These are phyloP conservation scores for Obba rivulosa DNA, from an alignment of 768 basidiomycete species.

Conservation along the genomic window DNA sequence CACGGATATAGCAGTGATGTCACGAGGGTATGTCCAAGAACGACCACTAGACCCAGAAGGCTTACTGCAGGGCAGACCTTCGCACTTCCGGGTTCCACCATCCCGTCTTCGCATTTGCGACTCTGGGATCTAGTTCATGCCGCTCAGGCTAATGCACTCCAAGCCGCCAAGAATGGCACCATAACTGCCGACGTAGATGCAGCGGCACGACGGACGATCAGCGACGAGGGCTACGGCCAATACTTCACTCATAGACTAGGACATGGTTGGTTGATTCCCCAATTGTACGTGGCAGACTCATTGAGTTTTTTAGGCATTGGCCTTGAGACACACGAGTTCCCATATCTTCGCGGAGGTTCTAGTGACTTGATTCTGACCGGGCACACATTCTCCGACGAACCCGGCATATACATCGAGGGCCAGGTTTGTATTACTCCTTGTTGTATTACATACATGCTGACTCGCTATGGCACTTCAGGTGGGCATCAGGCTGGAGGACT, in stretches of 20 bases:
- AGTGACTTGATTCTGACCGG: slow-evolving; percentile 51
- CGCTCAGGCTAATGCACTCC: slow-evolving; percentile 57
- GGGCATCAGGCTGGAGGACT: slow-evolving; percentile 81
- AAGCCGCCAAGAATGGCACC: slow-evolving; percentile 40
- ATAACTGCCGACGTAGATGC: slow-evolving; percentile 53
- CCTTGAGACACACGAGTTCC: slow-evolving; percentile 76
- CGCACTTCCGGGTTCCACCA: slow-evolving; percentile 50
- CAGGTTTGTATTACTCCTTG: slow-evolving; percentile 34
- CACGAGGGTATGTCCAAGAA: slow-evolving; percentile 51
- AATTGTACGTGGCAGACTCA: not conserved
- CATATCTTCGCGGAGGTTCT: slow-evolving; percentile 73
- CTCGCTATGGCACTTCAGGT: slow-evolving; percentile 35
- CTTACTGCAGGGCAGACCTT: slow-evolving; percentile 45
- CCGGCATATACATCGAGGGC: slow-evolving; percentile 68
- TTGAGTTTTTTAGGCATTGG: slow-evolving; percentile 59
- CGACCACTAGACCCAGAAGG: not conserved
- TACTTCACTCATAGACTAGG: slow-evolving; percentile 83
- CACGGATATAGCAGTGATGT: slow-evolving; percentile 78
- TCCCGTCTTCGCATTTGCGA: slow-evolving; percentile 44
- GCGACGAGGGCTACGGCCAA: slow-evolving; percentile 35
- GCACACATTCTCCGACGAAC: slow-evolving; percentile 80
- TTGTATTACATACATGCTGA: not conserved
- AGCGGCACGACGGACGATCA: slow-evolving; percentile 52
- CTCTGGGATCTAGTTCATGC: slow-evolving; percentile 63
- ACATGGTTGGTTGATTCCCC: slow-evolving; percentile 47